Evolutionary conservation across 2,329 filamentous ascomycete species (phyloP), one percentile per base, ranked within the genome.

Genomic region (Stagonosporopsis chrysanthemi): DNA sequence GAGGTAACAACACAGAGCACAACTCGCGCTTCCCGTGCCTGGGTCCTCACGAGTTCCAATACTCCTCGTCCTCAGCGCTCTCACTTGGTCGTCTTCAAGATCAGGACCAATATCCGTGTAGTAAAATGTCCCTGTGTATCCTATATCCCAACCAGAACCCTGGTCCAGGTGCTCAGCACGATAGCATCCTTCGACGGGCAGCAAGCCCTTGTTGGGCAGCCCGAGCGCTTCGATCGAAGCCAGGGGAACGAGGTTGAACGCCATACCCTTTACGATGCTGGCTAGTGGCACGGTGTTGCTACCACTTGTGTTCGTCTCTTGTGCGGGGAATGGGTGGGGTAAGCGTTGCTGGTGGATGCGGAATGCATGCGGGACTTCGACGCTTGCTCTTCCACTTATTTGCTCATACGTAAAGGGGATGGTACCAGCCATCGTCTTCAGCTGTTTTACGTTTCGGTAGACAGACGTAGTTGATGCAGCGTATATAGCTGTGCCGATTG

Each of bases 241-340:
- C 26, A 94, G 78, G 58, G 83, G 75, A 12, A 88, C 79, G 28
- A 90, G 82, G 35, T 86, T 75, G 73, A 91, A 92, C 1, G 84
- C 84, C 86, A 92, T 89, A 48, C 89, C 90, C 41, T 84, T 85
- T 17, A 92, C 88, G 33, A 91, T 78, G 40, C 70, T 75, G 1
- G 79, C 73, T 4, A 78, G 55, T 7, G 72, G 72, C 4, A 69
- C 66, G 0, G 60, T 65, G 6, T 23, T 2, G 1, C 31, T 49
- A 40, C 65, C 60, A 9, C 71, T 46, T 1, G 44, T 36, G 28
- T 63, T 64, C 6, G 26, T 45, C 12, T 38, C 23, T 17, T 17
- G 4, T 26, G 5, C 29, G 4, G 65, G 63, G 5, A 57, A 64
- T 0, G 76, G 74, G 58, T 79, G 77, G 12, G 75, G 63, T 38